These are phyloP conservation scores for Calocera viscosa DNA, from an alignment of 768 basidiomycete genomes.

Conservation along the genomic window DNA sequence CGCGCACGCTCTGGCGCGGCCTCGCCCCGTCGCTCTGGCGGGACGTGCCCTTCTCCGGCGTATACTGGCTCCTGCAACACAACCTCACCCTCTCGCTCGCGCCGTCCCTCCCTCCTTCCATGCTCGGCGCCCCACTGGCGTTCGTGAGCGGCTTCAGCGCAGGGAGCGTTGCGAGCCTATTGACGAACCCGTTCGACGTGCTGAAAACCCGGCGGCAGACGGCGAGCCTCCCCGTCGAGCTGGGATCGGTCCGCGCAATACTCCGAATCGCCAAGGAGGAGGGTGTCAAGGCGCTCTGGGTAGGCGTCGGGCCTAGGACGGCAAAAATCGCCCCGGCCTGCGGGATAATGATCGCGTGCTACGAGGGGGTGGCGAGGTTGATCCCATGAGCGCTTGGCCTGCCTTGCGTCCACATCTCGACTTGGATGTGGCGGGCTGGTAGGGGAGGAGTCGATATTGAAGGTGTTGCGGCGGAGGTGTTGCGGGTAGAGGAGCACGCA, in stretches of 20 bases:
- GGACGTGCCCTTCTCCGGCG: conserved; percentile 92
- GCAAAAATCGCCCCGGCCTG: conserved; percentile 96
- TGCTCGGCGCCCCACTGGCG: conserved; percentile 48
- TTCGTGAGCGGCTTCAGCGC: conserved; percentile 85
- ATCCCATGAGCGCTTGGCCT: background rate
- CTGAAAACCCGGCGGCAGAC: conserved; percentile 86
- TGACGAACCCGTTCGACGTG: conserved; percentile 94
- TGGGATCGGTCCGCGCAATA: conserved; percentile 49
- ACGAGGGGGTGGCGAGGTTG: conserved; percentile 44
- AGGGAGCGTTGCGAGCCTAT: conserved; percentile 70
- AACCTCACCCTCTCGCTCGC: conserved; percentile 6
- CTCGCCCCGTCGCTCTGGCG: conserved; percentile 88
- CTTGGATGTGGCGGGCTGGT: too few species aligned
- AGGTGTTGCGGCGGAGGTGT: too few species aligned
- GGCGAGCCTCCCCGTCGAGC: conserved; percentile 50
- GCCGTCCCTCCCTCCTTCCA: conserved; percentile 7
- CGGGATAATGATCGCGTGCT: conserved; percentile 95
- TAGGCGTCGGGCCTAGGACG: conserved; percentile 74
- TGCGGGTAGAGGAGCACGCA: too few species aligned
- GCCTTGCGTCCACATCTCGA: too few species aligned
- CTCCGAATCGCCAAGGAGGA: conserved; percentile 31
- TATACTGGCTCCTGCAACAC: conserved; percentile 60
- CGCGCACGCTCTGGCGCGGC: conserved; percentile 73
- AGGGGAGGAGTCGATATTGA: too few species aligned
- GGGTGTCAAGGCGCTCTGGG: conserved; percentile 64